Evolutionary conservation across 345 rosid species (phyloP), one percentile per base, ranked within the genome.

Genomic region (Orychophragmus violaceus): DNA sequence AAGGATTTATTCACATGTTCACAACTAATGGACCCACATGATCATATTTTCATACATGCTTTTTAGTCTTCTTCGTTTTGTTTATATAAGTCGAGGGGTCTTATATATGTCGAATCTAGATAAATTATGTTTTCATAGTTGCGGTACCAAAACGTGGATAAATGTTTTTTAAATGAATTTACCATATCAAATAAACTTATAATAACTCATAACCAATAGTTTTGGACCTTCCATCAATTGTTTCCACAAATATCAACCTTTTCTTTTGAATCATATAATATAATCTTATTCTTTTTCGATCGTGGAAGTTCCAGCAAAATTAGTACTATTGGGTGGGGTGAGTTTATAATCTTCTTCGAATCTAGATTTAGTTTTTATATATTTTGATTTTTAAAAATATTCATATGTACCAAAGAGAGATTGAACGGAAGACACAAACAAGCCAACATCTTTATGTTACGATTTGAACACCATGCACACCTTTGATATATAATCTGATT

Each of bases 1-100:
- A 74, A 74, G 78, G 65, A 74, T 74, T 74, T 74, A 54, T 74
- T 74, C 74, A 68, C 78, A 53, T 74, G 78, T 54, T 74, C 74
- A 74, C 74, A 68, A 5, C 62, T 50, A 24, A 9, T 74, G 69
- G 64, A 24, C 77, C 77, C 77, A 74, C 77, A 74, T 67, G 77
- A 61, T 53, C 30, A 29, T 50, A 3, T 35, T 67, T 58, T 36
- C 50, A 64, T 50, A 44, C 16, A 6, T 52, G 22, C 64, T 24
- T 45, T 37, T 59, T 30, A 8, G 2, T 55, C 48, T 36, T 49
- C 9, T 58, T 48, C 14, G 1, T 3, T 16, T 13, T 27, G 1
- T 41, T 33, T 16, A 10, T 41, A 4, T 51, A 12, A 6, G 16
- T n/a, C 33, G 23, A n/a, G n/a, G n/a, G 33, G 2, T 64, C 48